Conservation (phyloP, 1,284 basidiomycete genomes). For the Cryptococcus sp. region DNA sequence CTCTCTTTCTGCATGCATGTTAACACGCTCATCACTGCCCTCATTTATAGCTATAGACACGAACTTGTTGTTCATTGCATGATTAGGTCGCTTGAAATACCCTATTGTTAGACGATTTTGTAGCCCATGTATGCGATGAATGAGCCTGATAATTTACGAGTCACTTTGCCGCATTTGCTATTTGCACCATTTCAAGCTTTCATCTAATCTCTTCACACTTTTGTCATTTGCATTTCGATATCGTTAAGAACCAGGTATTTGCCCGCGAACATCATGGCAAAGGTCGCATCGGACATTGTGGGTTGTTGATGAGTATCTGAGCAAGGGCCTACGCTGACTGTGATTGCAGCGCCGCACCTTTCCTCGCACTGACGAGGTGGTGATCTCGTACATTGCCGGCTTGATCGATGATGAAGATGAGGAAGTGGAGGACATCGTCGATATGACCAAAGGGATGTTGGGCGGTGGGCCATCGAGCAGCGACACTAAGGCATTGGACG, state of each 20-base stretch:
- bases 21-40: slow-evolving; percentile 3
- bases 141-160: background rate
- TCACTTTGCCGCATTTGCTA: too few species aligned
- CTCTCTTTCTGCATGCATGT: background rate
- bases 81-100: background rate
- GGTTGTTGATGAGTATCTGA: slow-evolving; percentile 6
- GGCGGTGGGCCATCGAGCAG: slow-evolving; percentile 28
- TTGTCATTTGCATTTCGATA: too few species aligned
- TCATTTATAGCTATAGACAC: slow-evolving; percentile 35
- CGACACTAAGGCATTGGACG: slow-evolving; percentile 4
- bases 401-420: slow-evolving; percentile 91
- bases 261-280: slow-evolving; percentile 22
- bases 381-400: slow-evolving; percentile 89
- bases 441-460: slow-evolving; percentile 74
- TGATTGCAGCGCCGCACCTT: slow-evolving; percentile 61
- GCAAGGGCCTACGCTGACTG: slow-evolving; percentile 2
- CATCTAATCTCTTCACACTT: too few species aligned
- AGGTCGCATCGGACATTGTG: slow-evolving; percentile 40
- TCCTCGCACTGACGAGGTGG: slow-evolving; percentile 87
- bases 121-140: background rate
- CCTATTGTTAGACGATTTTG: background rate
- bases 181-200: too few species aligned
- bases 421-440: slow-evolving; percentile 78
- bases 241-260: too few species aligned
- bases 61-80: slow-evolving; percentile 31